Evolutionary conservation across 2,329 filamentous ascomycete genomes (phyloP).

Genomic region (Chrysoporthe deuterocubensis): DNA sequence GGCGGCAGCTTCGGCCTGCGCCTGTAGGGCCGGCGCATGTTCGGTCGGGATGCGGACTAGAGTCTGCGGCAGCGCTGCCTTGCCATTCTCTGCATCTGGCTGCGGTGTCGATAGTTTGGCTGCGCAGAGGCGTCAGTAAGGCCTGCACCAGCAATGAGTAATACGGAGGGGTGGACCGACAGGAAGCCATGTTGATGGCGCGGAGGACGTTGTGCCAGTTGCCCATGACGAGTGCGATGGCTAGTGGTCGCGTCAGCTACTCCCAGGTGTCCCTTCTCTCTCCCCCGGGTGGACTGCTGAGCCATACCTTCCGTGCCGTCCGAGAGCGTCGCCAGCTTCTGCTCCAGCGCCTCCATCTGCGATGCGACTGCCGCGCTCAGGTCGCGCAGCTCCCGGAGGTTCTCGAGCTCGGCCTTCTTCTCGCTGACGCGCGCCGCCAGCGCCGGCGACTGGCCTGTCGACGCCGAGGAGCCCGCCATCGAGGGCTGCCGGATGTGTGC

Average conservation of each 20-base stretch:
- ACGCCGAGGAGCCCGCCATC: conserved; percentile 46
- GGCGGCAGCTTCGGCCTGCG: conserved; percentile 58
- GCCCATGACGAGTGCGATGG: conserved; percentile 80
- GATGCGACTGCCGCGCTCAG: conserved; percentile 77
- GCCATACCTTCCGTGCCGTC: conserved; percentile 77
- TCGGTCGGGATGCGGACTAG: conserved; percentile 85
- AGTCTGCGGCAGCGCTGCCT: conserved; percentile 72
- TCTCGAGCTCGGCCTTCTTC: conserved; percentile 83
- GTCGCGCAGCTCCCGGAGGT: conserved; percentile 75
- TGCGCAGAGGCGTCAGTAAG: conserved; percentile 38
- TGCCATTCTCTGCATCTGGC: conserved; percentile 40
- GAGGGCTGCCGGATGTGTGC: conserved; percentile 70
- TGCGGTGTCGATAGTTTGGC: conserved; percentile 71
- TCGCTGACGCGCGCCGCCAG: conserved; percentile 79
- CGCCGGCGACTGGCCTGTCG: conserved; percentile 67
- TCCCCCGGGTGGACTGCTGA: neutral
- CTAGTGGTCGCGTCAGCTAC: conserved; percentile 47
- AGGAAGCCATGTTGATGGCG: conserved; percentile 84
- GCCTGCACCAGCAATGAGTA: neutral
- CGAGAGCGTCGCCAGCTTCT: conserved; percentile 76
- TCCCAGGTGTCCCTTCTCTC: conserved; percentile 12
- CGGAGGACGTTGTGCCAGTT: conserved; percentile 89
- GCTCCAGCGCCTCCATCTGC: conserved; percentile 82
- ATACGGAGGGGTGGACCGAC: conserved; percentile 52
- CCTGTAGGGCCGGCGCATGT: conserved; percentile 68